Conservation (phyloP, 257 asterid species). For the Lithospermum erythrorhizon region DNA sequence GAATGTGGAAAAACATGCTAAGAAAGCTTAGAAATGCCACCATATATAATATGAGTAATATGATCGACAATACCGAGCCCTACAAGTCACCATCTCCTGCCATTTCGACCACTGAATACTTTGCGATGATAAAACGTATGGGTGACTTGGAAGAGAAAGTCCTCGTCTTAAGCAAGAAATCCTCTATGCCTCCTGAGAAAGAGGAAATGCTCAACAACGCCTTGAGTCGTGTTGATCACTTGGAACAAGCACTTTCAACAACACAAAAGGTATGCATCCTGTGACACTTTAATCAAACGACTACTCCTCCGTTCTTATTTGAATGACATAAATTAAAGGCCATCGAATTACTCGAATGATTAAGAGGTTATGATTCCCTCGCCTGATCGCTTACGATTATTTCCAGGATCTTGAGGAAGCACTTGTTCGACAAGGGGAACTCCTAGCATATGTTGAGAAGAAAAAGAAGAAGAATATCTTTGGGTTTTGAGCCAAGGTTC, state of each 20-base stretch:
- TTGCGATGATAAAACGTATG: constrained; percentile 85
- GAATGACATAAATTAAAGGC: not conserved
- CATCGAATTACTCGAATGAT: not conserved
- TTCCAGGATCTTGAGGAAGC: constrained; percentile 70
- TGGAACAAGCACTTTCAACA: constrained; percentile 73
- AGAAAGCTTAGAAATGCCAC: constrained; percentile 62
- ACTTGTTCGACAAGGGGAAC: constrained; percentile 56
- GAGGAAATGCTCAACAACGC: constrained; percentile 62
- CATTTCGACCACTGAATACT: constrained; percentile 55
- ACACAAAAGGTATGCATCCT: constrained; percentile 50
- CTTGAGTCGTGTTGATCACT: constrained; percentile 42
- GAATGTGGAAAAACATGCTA: constrained; percentile 88
- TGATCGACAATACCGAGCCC: constrained; percentile 28
- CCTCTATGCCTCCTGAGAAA: constrained; percentile 7
- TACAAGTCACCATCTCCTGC: constrained; percentile 32
- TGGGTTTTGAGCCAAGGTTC: constrained; percentile 30
- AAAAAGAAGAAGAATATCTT: constrained; percentile 82
- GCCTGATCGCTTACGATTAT: not conserved
- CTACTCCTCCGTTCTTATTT: not conserved
- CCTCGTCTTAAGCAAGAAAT: constrained; percentile 35
- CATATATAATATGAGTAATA: constrained; percentile 17
- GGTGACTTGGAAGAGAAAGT: constrained; percentile 80
- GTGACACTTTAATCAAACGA: not conserved
- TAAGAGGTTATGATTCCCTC: not conserved
- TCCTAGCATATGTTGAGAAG: constrained; percentile 60